phyloP scores from a whole-genome alignment of 306 rosid species.

The Cucumis melo region DNA sequence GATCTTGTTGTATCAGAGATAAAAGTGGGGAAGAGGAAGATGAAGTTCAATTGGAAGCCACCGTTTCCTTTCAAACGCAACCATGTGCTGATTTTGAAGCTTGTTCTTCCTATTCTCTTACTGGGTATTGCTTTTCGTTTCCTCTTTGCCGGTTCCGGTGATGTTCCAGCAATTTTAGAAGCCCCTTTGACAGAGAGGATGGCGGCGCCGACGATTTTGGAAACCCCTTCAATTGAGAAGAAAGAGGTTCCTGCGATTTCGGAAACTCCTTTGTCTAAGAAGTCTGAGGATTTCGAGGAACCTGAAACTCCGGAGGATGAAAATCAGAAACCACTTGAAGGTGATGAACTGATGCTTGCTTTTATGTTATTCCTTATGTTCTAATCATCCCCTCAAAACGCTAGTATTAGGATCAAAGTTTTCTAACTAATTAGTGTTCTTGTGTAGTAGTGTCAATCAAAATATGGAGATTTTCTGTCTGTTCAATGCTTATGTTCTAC shows the following conservation, averaged over 20 bases:
- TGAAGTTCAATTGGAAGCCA: constrained; percentile 42
- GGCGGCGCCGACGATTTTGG: constrained; percentile 1
- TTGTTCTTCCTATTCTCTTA: constrained; percentile 30
- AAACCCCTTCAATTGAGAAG: neutral
- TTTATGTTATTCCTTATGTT: neutral
- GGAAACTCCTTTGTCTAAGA: neutral
- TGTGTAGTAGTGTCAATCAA: neutral
- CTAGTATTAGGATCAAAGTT: neutral
- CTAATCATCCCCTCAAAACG: neutral
- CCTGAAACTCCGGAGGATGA: neutral
- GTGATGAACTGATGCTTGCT: neutral
- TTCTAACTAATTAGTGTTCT: neutral
- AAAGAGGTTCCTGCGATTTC: neutral
- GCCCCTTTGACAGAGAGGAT: constrained; percentile 31
- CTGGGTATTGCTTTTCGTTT: constrained; percentile 53
- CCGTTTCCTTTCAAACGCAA: constrained; percentile 31
- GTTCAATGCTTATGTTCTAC: neutral
- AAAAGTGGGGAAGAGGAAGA: constrained; percentile 12
- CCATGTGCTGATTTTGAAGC: constrained; percentile 27
- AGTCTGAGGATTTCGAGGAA: neutral
- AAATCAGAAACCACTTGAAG: neutral
- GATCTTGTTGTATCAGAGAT: neutral
- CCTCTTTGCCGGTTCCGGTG: constrained; percentile 31
- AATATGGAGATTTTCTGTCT: neutral
- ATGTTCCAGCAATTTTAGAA: constrained; percentile 29